Base-by-base conservation (phyloP, 805 yeast species). In the Zygosaccharomyces siamensis region DNA sequence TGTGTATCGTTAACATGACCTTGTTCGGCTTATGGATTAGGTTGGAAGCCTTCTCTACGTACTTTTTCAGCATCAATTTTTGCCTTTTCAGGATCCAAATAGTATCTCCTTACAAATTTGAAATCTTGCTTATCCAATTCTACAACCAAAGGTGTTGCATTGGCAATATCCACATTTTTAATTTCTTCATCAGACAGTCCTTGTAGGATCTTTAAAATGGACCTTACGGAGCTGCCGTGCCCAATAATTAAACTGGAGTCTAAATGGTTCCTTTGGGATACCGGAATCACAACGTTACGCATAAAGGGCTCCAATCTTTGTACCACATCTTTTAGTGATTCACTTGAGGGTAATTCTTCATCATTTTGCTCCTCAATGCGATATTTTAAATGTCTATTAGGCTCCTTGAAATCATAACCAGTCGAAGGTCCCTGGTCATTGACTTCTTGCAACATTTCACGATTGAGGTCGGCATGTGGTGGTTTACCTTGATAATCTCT, bases 201-300 rank as follows among this genome's bases (percentile, higher is more conserved):
- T 68, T 83, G 85, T 55, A 86, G 64, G 57, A 82, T 75, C 67
- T 86, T 86, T 57, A 85, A 75, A 49, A 86, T 70, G 7, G 89
- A 86, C 63, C 95, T 75, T 51, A 85, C 85, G 4, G 90, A 80
- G 64, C 87, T 82, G 38, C 95, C 95, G 74, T 86, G 95, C 11
- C 87, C 88, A 45, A 86, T 86, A 52, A 86, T 68, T 48, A 86
- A 63, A 14, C 85, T 84, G 30, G 81, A 78, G 61, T 81, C 78
- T 36, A 74, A 78, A 5, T 67, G 63, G 54, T 80, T 68, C 53
- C 76, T 77, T 40, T 70, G 64, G 50, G 78, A 71, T n/a, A 55
- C 49, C 37, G 59, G 59, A 39, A 81, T 73, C n/a, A 75, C 74
- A 42, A 74, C 72, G 47, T 75, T 73, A 64, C 75, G 74, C 32